Base-by-base conservation (phyloP, 1,284 basidiomycete species). In the Apiotrichum mycotoxinovorans region DNA sequence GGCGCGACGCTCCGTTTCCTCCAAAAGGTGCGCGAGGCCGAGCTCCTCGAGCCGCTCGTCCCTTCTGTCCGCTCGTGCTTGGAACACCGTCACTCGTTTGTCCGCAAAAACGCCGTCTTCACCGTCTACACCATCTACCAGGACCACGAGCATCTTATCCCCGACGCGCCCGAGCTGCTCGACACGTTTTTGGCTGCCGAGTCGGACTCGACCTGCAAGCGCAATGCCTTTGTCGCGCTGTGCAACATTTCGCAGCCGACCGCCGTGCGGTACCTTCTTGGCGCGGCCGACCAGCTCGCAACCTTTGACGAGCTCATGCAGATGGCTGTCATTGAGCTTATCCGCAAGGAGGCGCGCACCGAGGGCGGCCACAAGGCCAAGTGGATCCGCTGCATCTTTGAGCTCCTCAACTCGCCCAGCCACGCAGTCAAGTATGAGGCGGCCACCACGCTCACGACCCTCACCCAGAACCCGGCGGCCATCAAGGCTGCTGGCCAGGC, bases 401-500 rank as follows among this genome's bases (percentile, higher is more conserved):
- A 98, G 74, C 83, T 98, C n/a, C 83, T 98, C 57, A 89, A 89
- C 68, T 88, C 89, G 10, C 81, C 89, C 0, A 95, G 91, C 17
- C 90, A 95, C 75, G 90, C 93, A 3, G 95, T 98, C 69, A 98
- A 97, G 77, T 98, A 98, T 72, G 95, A 98, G 74, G 94, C 96
- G 11, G 95, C 96, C 1, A 93, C 89, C 9, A 97, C 91, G 3
- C 83, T 99, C 49, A 98, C 95, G 0, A 88, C 89, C 2, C 83
- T 99, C 47, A 98, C 95, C 0, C 91, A 96, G 78, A 97, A 96
- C 74, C 88, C 94, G 4, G 91, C 91, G 22, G 95, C 96, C 22
- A 85, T 98, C 65, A 98, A 98, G 82, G 90, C 96, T 61, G 88
- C 95, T 46, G 94, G 92, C 0, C 85, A 87, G 14, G 89, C 86